Conservation (phyloP, 768 basidiomycete species). For the Russula virescens region DNA sequence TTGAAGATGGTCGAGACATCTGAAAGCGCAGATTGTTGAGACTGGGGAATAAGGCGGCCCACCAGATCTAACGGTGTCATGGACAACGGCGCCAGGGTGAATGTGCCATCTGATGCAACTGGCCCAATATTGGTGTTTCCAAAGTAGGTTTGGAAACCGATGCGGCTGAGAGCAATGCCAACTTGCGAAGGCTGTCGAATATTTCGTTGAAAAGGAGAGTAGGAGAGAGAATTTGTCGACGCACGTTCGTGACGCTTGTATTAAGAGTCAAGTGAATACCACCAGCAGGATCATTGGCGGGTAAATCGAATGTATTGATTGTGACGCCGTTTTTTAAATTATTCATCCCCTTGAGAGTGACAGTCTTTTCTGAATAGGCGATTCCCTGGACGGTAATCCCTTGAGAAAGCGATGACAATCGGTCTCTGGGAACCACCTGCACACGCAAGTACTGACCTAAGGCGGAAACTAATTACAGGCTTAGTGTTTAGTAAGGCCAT, state of each 20-base stretch:
- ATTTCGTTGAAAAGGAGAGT: slow-evolving; percentile 12
- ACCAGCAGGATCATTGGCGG: slow-evolving; percentile 62
- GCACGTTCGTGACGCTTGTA: slow-evolving; percentile 53
- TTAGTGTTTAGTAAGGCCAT: neutral
- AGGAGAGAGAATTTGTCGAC: slow-evolving; percentile 23
- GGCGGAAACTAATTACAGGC: slow-evolving; percentile 40
- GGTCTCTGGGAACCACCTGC: neutral
- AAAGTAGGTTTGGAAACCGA: slow-evolving; percentile 57
- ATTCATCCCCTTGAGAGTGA: slow-evolving; percentile 67
- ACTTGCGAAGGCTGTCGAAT: slow-evolving; percentile 61
- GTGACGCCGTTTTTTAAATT: slow-evolving; percentile 55
- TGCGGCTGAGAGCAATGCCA: slow-evolving; percentile 54
- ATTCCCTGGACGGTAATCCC: slow-evolving; percentile 57
- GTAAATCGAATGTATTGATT: slow-evolving; percentile 65
- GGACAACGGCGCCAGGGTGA: slow-evolving; percentile 50
- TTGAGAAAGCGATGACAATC: slow-evolving; percentile 23
- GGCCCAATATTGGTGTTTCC: slow-evolving; percentile 53
- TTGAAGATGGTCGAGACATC: slow-evolving; percentile 64
- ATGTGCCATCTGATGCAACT: slow-evolving; percentile 42
- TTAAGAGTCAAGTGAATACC: slow-evolving; percentile 64
- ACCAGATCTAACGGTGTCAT: slow-evolving; percentile 48
- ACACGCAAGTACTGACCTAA: slow-evolving; percentile 39
- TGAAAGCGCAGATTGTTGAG: slow-evolving; percentile 44
- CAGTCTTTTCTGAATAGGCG: slow-evolving; percentile 46
- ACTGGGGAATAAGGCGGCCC: slow-evolving; percentile 63